Percentiles rank a stretch among this genome's conserved stretches.
These are phyloP conservation scores for Diversispora epigaea DNA, from an alignment of 192 early-diverging fungal species.

Conservation along the genomic window DNA sequence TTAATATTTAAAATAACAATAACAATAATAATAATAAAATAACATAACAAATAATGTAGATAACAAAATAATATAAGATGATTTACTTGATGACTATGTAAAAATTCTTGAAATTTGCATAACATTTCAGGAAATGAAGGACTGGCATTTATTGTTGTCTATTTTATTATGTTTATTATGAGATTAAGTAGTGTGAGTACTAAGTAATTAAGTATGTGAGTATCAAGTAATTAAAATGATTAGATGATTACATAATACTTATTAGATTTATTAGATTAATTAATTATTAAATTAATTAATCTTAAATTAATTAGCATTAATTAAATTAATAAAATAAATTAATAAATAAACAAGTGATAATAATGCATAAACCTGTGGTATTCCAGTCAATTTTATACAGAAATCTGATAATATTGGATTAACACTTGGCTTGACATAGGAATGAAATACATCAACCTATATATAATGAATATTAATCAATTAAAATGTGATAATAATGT, in stretches of 20 bases:
- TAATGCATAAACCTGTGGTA: conserved; percentile 58
- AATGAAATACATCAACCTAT: conserved; percentile 70
- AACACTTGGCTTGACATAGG: conserved; percentile 66
- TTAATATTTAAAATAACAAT: too few species aligned
- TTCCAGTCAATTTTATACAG: conserved; percentile 78
- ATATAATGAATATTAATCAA: conserved; percentile 18
- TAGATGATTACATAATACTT: too few species aligned
- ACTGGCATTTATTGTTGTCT: conserved; percentile 39
- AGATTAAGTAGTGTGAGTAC: too few species aligned
- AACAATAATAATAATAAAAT: too few species aligned
- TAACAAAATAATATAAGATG: not conserved
- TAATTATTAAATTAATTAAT: too few species aligned
- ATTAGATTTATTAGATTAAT: too few species aligned
- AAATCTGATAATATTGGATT: conserved; percentile 72
- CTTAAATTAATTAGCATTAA: not conserved
- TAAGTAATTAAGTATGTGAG: too few species aligned
- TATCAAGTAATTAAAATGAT: too few species aligned
- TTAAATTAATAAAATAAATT: not conserved
- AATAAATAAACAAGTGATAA: not conserved
- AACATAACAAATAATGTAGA: too few species aligned
- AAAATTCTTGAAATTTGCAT: conserved; percentile 37
- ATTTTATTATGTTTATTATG: too few species aligned
- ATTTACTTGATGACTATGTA: conserved; percentile 30
- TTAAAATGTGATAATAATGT: not conserved
- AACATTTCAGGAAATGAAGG: conserved; percentile 44